Conservation (phyloP, 805 yeast species). For the Metschnikowia continentalis region DNA sequence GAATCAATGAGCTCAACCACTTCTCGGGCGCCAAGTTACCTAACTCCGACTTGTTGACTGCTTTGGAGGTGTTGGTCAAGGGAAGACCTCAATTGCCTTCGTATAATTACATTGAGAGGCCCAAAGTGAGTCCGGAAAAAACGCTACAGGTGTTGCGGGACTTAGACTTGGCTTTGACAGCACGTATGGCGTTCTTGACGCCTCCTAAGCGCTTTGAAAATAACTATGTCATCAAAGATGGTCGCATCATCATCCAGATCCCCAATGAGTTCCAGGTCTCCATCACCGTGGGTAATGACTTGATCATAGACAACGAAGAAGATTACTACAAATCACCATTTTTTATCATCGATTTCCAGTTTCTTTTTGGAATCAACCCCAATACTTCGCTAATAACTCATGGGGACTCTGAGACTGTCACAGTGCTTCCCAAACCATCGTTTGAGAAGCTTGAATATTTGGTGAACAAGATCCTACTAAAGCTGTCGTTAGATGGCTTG, state of each 20-base stretch:
- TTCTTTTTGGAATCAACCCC: conserved; percentile 49
- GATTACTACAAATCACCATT: conserved; percentile 54
- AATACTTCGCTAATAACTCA: conserved; percentile 32
- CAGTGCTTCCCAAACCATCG: conserved; percentile 29
- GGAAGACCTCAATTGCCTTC: conserved; percentile 76
- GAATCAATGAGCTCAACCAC: conserved; percentile 63
- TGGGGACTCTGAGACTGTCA: conserved; percentile 21
- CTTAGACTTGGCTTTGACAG: conserved; percentile 67
- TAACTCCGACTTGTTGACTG: conserved; percentile 84
- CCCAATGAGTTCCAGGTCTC: conserved; percentile 57
- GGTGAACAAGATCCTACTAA: conserved; percentile 50
- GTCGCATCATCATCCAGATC: conserved; percentile 65
- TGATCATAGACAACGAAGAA: conserved; percentile 44
- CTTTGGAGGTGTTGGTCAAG: conserved; percentile 73
- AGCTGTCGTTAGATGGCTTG: conserved; percentile 47
- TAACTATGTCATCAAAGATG: conserved; percentile 65
- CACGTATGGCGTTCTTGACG: conserved; percentile 66
- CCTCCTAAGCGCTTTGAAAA: conserved; percentile 60
- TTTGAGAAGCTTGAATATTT: conserved; percentile 47
- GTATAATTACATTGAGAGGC: conserved; percentile 50
- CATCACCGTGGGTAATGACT: conserved; percentile 66
- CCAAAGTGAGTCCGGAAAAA: conserved; percentile 49
- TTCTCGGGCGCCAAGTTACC: conserved; percentile 89
- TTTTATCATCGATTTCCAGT: conserved; percentile 71
- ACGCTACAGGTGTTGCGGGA: conserved; percentile 60